phyloP scores from a whole-genome alignment of 257 asterid genomes.

The Solanum pimpinellifolium region DNA sequence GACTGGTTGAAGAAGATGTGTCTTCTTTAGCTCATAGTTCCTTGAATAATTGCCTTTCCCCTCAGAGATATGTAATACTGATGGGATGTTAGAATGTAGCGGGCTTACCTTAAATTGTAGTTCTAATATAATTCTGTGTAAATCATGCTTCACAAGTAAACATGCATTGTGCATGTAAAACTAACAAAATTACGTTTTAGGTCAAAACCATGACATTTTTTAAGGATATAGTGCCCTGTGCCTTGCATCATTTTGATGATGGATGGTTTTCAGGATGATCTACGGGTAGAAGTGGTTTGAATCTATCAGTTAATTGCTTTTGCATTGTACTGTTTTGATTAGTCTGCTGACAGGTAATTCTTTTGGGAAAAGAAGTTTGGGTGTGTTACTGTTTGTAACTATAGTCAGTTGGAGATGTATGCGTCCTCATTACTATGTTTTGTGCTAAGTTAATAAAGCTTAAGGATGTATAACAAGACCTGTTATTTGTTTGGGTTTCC shows the following conservation, averaged over 20 bases:
- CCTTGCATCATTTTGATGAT: neutral
- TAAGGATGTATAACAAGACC: neutral
- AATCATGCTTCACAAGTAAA: neutral
- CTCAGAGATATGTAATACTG: neutral
- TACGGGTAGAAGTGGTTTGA: neutral
- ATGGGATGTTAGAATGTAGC: neutral
- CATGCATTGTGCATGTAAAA: neutral
- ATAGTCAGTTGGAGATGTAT: neutral
- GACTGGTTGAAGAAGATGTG: neutral
- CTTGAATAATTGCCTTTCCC: neutral
- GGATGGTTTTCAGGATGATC: neutral
- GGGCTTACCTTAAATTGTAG: neutral
- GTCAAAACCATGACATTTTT: neutral
- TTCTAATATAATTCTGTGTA: neutral
- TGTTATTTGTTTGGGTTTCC: neutral
- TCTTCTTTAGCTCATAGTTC: neutral
- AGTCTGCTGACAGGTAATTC: neutral
- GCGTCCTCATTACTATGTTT: neutral
- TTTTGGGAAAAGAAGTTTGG: neutral
- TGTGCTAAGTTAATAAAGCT: neutral
- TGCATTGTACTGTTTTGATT: neutral
- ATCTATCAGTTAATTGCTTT: neutral
- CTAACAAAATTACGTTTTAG: neutral
- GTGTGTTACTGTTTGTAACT: neutral
- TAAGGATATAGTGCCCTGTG: neutral